These are phyloP conservation scores for Populus hybrid DNA, from an alignment of 441 rosid species.

Conservation along the genomic window DNA sequence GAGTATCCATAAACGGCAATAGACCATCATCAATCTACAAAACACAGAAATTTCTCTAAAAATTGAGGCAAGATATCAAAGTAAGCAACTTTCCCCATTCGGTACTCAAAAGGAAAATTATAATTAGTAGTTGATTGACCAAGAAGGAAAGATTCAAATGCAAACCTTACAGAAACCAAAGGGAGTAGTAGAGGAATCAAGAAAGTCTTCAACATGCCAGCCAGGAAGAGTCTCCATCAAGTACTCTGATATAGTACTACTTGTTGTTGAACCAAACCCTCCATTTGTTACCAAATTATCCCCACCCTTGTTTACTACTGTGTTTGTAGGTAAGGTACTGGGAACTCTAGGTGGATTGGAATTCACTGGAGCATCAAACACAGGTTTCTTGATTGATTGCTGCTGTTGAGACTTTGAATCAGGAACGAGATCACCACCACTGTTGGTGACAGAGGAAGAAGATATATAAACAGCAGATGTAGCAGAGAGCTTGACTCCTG, in stretches of 20 bases:
- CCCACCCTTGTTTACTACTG: constrained; percentile 17
- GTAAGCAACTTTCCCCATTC: constrained; percentile 12
- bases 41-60: constrained; percentile 8
- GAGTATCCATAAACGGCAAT: constrained; percentile 34
- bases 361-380: constrained; percentile 15
- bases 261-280: constrained; percentile 37
- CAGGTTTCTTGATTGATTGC: constrained; percentile 26
- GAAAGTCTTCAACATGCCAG: constrained; percentile 80
- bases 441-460: constrained; percentile 25
- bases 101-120: neutral
- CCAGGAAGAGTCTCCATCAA: constrained; percentile 80
- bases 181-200: constrained; percentile 57
- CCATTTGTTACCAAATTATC: constrained; percentile 12
- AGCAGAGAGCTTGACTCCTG: constrained; percentile 72
- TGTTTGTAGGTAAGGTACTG: constrained; percentile 9
- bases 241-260: constrained; percentile 75
- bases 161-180: constrained; percentile 71
- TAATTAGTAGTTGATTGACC: neutral
- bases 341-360: constrained; percentile 23
- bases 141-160: too few relatives aligned
- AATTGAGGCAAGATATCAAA: neutral
- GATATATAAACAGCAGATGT: constrained; percentile 34
- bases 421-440: constrained; percentile 28
- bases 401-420: constrained; percentile 22
- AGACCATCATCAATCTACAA: constrained; percentile 49